These are phyloP conservation scores for Apostasia ramifera DNA, from an alignment of 106 monocot species.

Conservation along the genomic window DNA sequence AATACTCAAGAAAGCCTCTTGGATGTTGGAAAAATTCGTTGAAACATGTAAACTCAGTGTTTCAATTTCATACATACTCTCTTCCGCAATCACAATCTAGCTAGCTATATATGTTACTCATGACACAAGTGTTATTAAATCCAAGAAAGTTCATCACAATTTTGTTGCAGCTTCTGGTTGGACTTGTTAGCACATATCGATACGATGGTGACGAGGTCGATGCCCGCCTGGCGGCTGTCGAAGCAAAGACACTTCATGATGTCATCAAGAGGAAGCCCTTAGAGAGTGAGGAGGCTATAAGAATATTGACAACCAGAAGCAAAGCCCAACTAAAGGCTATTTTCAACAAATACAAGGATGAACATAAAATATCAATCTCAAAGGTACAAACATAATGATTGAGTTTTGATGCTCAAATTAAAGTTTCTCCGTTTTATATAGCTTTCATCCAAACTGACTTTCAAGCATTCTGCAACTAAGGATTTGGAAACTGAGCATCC, in stretches of 20 bases:
- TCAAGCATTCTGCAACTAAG: slow-evolving; percentile 12
- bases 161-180: slow-evolving; percentile 59
- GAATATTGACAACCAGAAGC: slow-evolving; percentile 89
- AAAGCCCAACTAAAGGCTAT: slow-evolving; percentile 81
- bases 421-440: background rate
- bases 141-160: too few species aligned
- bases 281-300: slow-evolving; percentile 52
- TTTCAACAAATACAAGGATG: slow-evolving; percentile 78
- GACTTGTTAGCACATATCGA: slow-evolving; percentile 56
- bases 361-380: slow-evolving; percentile 40
- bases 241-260: slow-evolving; percentile 57
- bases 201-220: slow-evolving; percentile 62
- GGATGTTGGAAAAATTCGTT: too few species aligned
- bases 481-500: slow-evolving; percentile 24
- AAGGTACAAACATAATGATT: slow-evolving; percentile 32
- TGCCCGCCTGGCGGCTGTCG: slow-evolving; percentile 38
- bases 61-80: too few species aligned
- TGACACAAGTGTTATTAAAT: too few species aligned
- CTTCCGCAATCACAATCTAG: too few species aligned
- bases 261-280: slow-evolving; percentile 39
- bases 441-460: background rate
- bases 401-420: background rate
- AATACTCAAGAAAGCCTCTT: too few species aligned
- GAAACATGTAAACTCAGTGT: too few species aligned
- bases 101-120: too few species aligned